Base-by-base conservation (phyloP, 1,284 basidiomycete genomes). In the Gymnopus androsaceus region DNA sequence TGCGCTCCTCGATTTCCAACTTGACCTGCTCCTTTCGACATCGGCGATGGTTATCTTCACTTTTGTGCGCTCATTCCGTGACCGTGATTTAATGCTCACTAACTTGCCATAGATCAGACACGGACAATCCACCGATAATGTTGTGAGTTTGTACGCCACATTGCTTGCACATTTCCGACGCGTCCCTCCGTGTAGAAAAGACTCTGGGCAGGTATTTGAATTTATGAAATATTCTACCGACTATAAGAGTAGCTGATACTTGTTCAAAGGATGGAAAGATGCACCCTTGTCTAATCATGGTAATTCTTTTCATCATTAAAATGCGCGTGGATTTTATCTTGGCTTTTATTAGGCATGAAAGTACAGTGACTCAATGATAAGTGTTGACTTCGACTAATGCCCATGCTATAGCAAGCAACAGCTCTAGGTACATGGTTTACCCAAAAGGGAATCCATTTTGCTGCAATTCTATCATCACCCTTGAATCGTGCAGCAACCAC, bases 201-300 rank as follows among this genome's bases (percentile, higher is more conserved):
- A 12, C 31, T 36, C 15, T 48, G 46, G 46, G 46, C 46, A n/a
- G 27, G 21, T 6, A 31, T 33, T 19, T 44, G 15, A 27, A 41
- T 14, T n/a, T 3, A 14, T 12, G 23, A 36, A 17, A 23, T 17
- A 37, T 48, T 47, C 30, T 45, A 33, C 36, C 11, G 27, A 37
- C 25, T 12, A 36, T 31, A 31, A 12, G 33, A 27, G 3, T 40
- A 42, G 19, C 28, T 42, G 7, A 21, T 33, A n/a, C 17, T 14
- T 30, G 11, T 37, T n/a, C 51, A 87, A 83, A 76, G 94, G 94
- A 9, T 92, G 88, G 82, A 81, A 80, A 58, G 92, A 96, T 70
- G 85, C 93, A 1, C 84, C 90, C 0, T 77, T 95, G 4, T 89
- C 90, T 15, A 87, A 87, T 62, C 90, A 94, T 69, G 94, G 93